phyloP scores from a whole-genome alignment of 306 rosid species.

The Castanopsis chinensis region DNA sequence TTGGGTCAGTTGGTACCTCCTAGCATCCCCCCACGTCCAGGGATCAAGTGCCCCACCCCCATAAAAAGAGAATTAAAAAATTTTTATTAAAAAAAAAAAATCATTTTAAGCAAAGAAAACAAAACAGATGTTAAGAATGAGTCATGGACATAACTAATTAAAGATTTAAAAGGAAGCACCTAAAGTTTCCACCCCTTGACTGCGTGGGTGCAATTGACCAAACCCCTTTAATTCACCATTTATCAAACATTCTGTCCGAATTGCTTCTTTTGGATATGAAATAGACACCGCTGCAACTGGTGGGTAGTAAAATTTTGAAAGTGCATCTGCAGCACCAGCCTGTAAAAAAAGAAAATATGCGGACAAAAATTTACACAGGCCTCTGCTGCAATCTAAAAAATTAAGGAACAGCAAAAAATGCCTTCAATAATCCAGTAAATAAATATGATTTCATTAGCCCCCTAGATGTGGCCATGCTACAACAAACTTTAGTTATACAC shows the following conservation, averaged over 20 bases:
- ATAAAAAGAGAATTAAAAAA: no score
- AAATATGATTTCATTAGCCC: neutral
- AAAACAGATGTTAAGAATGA: neutral
- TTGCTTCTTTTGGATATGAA: constrained; percentile 97
- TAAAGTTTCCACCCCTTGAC: constrained; percentile 95
- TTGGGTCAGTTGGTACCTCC: no score
- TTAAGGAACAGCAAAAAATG: constrained; percentile 3
- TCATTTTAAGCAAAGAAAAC: no score
- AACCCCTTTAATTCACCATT: constrained; percentile 90
- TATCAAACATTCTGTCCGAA: constrained; percentile 72
- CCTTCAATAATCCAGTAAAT: constrained; percentile 3
- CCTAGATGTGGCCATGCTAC: constrained; percentile 4
- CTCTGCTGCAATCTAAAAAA: constrained; percentile 2
- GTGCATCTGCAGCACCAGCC: constrained; percentile 85
- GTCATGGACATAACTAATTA: neutral
- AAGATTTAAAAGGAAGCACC: constrained; percentile 40
- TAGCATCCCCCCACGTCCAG: no score
- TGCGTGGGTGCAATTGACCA: constrained; percentile 97
- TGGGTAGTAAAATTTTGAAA: constrained; percentile 84
- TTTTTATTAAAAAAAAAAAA: no score
- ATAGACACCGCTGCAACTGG: constrained; percentile 94
- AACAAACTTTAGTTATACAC: constrained; percentile 4
- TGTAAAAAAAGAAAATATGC: constrained; percentile 35
- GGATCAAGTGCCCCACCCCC: no score
- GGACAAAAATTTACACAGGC: constrained; percentile 19